Evolutionary conservation across 1,284 basidiomycete genomes (phyloP), one percentile per base, ranked within the genome.

Genomic region (Tylopilus sp.): DNA sequence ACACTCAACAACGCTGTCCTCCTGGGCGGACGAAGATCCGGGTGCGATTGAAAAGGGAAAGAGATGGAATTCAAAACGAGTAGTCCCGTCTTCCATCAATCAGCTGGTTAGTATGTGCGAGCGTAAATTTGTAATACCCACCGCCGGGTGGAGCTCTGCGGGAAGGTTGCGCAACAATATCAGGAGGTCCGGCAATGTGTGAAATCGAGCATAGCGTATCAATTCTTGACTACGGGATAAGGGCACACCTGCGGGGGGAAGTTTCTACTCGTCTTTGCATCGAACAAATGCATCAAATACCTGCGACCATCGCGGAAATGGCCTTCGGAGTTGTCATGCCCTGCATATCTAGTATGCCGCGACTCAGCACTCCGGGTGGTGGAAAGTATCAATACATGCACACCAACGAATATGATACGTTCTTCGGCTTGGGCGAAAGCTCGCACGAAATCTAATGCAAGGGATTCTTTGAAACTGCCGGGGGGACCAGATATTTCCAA

Each of bases 401-500:
- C 65, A 86, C 86, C 86, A 54, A 84, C 68, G 55, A 87, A 82
- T 19, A 89, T 62, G 10, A 83, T 74, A 29, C 74, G 72, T 39
- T 79, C 72, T 0, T 69, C 69, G 10, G 65, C 60, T 49, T 74
- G 64, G 4, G 77, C 65, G 50, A 81, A 79, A 6, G 65, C 71
- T 33, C 65, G 61, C 15, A 76, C 72, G 42, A 85, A 71, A 46
- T 74, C 71, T 10, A 76, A 61, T 3, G 77, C 75, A 3, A 86
- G 57, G 3, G 58, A 57, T 52, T 84, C 83, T 57, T 85, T 88
- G 11, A 76, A 74, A 41, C 77, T 76, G 36, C 86, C 86, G 1
- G 86, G 86, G 31, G 86, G 82, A 1, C 86, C 86, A 39, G 83
- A 85, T 58, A 89, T 68, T 67, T 89, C 86, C 30, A 89, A 69